Evolutionary conservation across 768 basidiomycete species (phyloP), one percentile per base, ranked within the genome.

Genomic region (Boletus subparvulus): DNA sequence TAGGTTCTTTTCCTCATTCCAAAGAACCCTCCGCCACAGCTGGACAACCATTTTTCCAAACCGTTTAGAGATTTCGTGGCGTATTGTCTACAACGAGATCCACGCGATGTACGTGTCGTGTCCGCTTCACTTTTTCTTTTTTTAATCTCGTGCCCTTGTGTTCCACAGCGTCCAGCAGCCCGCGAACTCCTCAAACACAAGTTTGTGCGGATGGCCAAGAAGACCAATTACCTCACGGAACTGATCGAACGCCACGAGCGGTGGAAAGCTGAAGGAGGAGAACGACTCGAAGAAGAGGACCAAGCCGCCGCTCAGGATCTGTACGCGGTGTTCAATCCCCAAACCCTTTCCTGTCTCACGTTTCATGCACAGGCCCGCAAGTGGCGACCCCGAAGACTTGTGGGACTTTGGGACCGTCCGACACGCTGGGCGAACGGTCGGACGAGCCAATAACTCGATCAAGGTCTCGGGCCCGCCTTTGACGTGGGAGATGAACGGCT

Each of bases 331-430:
- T 43, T 50, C 17, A 17, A 28, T 19, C 11, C 0, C 46, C 43
- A 42, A 16, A 3, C 16, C 37, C 41, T 24, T 41, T 43, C 16
- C 48, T 44, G 5, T 21, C 52, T 52, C 40, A 32, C 43, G 46
- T 50, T 32, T 41, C 17, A 3, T 37, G 32, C 45, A n/a, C 58
- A 88, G 86, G 47, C 77, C 78, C 47, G 70, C 75, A 13, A 77
- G 77, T 52, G 80, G 78, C 37, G 88, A 90, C 62, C 78, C 81
- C 3, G 91, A 92, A 50, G 93, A 95, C 61, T 75, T 98, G 35
- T 98, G 96, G 96, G 96, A 98, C 70, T 97, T 98, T 73, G 96
- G 96, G 14, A 98, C 96, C 9, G 88, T 98, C 45, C 89, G 92
- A 54, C 87, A 94, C 65, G 83, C 83, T 42, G 74, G 79, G 44